Evolutionary conservation across 768 basidiomycete species (phyloP).

Genomic region (Termitomyces sp.): DNA sequence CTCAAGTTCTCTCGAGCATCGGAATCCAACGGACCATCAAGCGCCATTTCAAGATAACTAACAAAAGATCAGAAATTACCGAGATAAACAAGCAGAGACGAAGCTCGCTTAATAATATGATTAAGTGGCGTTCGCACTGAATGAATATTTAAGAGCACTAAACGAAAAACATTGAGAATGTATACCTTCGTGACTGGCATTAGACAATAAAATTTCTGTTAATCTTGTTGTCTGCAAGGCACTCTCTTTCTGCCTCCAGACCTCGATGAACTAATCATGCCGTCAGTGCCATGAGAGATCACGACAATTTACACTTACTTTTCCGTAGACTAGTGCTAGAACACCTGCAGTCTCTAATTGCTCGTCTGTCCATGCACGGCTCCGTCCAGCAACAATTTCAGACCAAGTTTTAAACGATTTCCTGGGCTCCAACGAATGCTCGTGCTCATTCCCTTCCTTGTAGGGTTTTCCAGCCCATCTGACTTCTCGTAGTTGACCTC

Average conservation of each 20-base stretch:
- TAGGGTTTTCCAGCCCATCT: constrained; percentile 78
- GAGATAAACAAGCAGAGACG: not conserved
- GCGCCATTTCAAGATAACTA: constrained; percentile 75
- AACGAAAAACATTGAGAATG: not conserved
- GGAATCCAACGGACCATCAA: constrained; percentile 64
- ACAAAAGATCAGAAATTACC: not conserved
- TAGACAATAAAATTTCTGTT: constrained; percentile 68
- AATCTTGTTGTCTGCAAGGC: constrained; percentile 67
- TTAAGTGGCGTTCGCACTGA: constrained; percentile 71
- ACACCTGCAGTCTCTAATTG: constrained; percentile 80
- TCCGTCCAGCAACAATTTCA: constrained; percentile 63
- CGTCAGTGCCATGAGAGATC: not conserved
- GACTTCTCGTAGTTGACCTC: constrained; percentile 64
- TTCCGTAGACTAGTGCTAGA: constrained; percentile 72
- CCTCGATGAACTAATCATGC: constrained; percentile 67
- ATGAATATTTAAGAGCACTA: too few relatives aligned
- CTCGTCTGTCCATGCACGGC: constrained; percentile 74
- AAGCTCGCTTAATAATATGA: constrained; percentile 71
- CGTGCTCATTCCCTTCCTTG: constrained; percentile 27
- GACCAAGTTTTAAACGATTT: constrained; percentile 78
- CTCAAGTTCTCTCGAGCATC: constrained; percentile 73
- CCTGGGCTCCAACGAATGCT: constrained; percentile 59
- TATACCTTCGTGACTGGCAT: constrained; percentile 78
- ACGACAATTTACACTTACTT: constrained; percentile 28
- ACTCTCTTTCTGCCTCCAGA: constrained; percentile 79